Evolutionary conservation across 306 rosid genomes (phyloP).

Genomic region (Cercis canadensis): DNA sequence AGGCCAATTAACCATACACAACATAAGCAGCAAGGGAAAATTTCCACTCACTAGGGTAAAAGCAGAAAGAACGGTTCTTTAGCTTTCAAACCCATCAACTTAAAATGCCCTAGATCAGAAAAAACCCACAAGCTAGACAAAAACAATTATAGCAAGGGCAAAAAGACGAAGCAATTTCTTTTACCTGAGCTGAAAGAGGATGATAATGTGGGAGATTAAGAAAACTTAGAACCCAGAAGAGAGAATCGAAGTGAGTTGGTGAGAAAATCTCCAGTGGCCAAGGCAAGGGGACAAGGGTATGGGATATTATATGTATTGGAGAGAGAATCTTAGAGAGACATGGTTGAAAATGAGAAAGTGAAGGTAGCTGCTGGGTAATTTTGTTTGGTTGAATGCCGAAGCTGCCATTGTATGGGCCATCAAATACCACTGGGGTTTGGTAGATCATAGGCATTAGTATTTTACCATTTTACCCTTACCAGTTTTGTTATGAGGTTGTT

Average conservation of each 20-base stretch:
- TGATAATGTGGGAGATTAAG: slow-evolving; percentile 45
- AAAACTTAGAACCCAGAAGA: slow-evolving; percentile 28
- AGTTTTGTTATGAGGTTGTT: too few species aligned
- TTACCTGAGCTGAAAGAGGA: slow-evolving; percentile 49
- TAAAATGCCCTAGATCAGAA: slow-evolving; percentile 46
- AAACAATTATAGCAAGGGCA: slow-evolving; percentile 20
- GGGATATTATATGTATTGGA: slow-evolving; percentile 53
- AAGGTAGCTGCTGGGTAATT: slow-evolving; percentile 48
- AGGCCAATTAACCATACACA: slow-evolving; percentile 51
- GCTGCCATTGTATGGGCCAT: slow-evolving; percentile 45
- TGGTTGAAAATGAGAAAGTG: slow-evolving; percentile 30
- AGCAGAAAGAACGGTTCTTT: slow-evolving; percentile 23
- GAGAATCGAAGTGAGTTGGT: slow-evolving; percentile 35
- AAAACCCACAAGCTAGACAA: slow-evolving; percentile 41
- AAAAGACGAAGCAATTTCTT: slow-evolving; percentile 39
- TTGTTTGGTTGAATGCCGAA: slow-evolving; percentile 44
- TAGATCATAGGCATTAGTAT: not conserved
- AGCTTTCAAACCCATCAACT: slow-evolving; percentile 54
- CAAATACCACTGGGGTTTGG: slow-evolving; percentile 32
- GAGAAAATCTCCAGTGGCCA: slow-evolving; percentile 34
- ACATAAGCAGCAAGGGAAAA: slow-evolving; percentile 35
- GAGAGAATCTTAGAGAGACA: slow-evolving; percentile 37
- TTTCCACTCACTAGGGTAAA: slow-evolving; percentile 44
- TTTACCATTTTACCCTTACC: slow-evolving; percentile 46
- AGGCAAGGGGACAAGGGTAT: slow-evolving; percentile 34